Evolutionary conservation across 108 stramenopile genomes (phyloP), one percentile per base, ranked within the genome.

Genomic region (Nannochloropsis gaditana): DNA sequence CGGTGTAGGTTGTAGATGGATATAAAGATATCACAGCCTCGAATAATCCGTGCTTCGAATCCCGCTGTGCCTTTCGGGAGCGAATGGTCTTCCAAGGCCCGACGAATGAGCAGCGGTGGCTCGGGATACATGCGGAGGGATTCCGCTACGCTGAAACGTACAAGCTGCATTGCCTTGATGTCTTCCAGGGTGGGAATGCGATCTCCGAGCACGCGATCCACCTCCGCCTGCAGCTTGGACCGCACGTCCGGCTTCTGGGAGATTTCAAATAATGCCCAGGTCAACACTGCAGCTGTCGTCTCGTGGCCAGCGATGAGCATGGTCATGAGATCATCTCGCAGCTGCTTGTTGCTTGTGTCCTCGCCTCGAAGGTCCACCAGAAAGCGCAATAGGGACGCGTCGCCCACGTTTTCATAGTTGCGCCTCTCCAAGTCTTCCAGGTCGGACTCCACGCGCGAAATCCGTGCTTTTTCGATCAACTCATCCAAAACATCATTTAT

Each of bases 281-380:
- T 98, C 42, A 98, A 87, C 10, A 96, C 95, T 8, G 97, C 95
- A 11, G 96, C 97, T 9, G 97, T 98, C 9, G 97, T 98, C 90
- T 98, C 97, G 91, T 98, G 97, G 11, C 97, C 97, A 9, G 97
- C 97, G 84, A 98, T 95, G 45, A 98, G 88, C 97, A 98, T 98
- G 79, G 97, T 98, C 97, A 98, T 98, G 43, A 96, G 89, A 89
- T 95, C 96, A 90, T 96, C 95, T 19, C 96, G 90, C 80, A 97
- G 90, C 84, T 97, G 97, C 89, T 94, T 93, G 90, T 94, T 94
- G 31, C 89, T 87, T 41, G 88, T 45, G 44, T 91, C 89, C 82
- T 91, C 90, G 2, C 96, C 96, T 19, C 96, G 90, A 96, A 96
- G 94, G 89, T 98, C 97, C 21, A 98, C 96, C 43, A 98, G 90